These are phyloP conservation scores for Cordia subcordata DNA, from an alignment of 257 asterid species.

Conservation along the genomic window DNA sequence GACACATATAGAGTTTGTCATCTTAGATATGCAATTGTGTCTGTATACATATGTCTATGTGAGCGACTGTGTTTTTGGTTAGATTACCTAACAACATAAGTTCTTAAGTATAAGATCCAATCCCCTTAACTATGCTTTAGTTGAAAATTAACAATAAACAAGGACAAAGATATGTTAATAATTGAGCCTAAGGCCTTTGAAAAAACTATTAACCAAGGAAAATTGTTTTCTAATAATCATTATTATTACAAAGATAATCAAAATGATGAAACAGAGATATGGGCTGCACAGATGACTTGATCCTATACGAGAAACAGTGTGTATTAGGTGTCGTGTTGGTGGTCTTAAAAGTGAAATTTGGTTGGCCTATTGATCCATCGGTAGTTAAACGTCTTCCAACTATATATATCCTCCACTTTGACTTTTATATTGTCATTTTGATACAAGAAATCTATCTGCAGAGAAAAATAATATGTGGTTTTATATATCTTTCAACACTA, in stretches of 20 bases:
- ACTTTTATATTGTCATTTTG: conserved; percentile 1
- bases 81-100: conserved; percentile 46
- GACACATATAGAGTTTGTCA: neutral
- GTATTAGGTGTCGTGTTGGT: neutral
- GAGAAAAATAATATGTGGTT: too few species aligned
- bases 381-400: conserved; percentile 41
- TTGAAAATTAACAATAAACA: too few species aligned
- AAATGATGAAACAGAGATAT: too few species aligned
- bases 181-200: too few species aligned
- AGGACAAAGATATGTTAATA: neutral
- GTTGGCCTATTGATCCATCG: conserved; percentile 24
- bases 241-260: too few species aligned
- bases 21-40: conserved; percentile 6
- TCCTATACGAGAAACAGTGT: neutral
- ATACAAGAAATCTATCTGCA: too few species aligned
- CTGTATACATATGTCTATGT: conserved; percentile 2
- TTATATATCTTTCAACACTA: too few species aligned
- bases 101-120: neutral
- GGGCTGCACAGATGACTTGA: neutral
- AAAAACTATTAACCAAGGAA: too few species aligned
- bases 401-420: conserved; percentile 4
- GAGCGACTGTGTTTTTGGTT: conserved; percentile 14
- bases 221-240: too few species aligned
- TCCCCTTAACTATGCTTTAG: neutral
- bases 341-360: conserved; percentile 3